phyloP scores from a whole-genome alignment of 371 early-diverging fungal species.

The Smittium mucronatum region DNA sequence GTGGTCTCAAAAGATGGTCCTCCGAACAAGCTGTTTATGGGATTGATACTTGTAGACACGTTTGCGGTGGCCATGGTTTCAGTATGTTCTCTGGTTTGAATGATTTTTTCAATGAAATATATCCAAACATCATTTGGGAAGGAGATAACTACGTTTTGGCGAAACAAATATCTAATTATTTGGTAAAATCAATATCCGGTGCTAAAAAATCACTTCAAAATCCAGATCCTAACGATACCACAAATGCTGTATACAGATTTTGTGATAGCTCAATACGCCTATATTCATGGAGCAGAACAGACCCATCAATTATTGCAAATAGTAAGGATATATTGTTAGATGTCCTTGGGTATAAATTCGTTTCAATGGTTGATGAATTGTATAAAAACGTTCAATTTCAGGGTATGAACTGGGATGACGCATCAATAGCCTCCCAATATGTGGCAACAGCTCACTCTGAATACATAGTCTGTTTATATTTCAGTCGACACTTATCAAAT shows the following conservation, averaged over 20 bases:
- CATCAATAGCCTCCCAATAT: conserved; percentile 46
- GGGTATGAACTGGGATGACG: conserved; percentile 42
- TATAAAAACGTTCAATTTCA: neutral
- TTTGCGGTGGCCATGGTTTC: conserved; percentile 78
- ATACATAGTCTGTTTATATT: conserved; percentile 43
- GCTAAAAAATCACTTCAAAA: conserved; percentile 21
- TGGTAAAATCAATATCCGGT: conserved; percentile 48
- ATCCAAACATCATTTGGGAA: conserved; percentile 67
- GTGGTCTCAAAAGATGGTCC: conserved; percentile 68
- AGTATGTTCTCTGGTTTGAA: conserved; percentile 60
- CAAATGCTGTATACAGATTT: conserved; percentile 20
- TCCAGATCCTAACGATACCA: conserved; percentile 20
- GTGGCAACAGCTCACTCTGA: conserved; percentile 55
- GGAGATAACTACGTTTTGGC: conserved; percentile 66
- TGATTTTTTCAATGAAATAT: conserved; percentile 48
- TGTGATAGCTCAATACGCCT: neutral
- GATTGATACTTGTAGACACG: conserved; percentile 63
- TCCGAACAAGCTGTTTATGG: conserved; percentile 59
- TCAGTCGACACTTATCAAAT: conserved; percentile 38
- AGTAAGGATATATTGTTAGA: conserved; percentile 40
- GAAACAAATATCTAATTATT: conserved; percentile 59
- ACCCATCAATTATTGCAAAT: conserved; percentile 18
- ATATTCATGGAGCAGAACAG: neutral
- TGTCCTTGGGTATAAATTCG: conserved; percentile 49
- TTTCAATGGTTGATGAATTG: conserved; percentile 8